Conservation (phyloP, 2,329 filamentous ascomycete genomes). For the Microdochium paspali region DNA sequence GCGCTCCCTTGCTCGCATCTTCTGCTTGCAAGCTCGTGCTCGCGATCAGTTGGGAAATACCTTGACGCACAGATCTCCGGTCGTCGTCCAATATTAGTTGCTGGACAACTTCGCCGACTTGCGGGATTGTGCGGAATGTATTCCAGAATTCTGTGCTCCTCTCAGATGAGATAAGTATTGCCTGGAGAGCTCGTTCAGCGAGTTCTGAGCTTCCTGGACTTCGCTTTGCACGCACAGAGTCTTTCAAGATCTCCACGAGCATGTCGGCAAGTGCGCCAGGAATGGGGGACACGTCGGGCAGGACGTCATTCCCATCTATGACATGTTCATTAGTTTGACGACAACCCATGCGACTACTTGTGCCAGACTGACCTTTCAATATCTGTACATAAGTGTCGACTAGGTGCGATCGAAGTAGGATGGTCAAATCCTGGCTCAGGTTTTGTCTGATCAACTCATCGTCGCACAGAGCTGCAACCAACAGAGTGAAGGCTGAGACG, state of each 20-base stretch:
- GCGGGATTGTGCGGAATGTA: slow-evolving; percentile 19
- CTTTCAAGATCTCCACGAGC: slow-evolving; percentile 12
- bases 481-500: slow-evolving; percentile 38
- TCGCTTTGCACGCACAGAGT: slow-evolving; percentile 10
- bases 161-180: slow-evolving; percentile 28
- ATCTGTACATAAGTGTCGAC: slow-evolving; percentile 47
- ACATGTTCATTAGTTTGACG: slow-evolving; percentile 8
- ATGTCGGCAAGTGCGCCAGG: slow-evolving; percentile 12
- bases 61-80: slow-evolving; percentile 24
- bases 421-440: slow-evolving; percentile 31
- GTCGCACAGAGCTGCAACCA: slow-evolving; percentile 53
- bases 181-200: slow-evolving; percentile 24
- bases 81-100: slow-evolving; percentile 27
- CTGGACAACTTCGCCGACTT: slow-evolving; percentile 18
- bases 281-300: slow-evolving; percentile 5
- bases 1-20: slow-evolving; percentile 18
- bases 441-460: slow-evolving; percentile 38
- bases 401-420: slow-evolving; percentile 41
- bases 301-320: slow-evolving; percentile 13
- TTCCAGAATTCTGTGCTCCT: slow-evolving; percentile 28
- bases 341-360: neutral
- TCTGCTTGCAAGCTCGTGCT: slow-evolving; percentile 8
- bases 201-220: slow-evolving; percentile 18
- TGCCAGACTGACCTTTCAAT: slow-evolving; percentile 35
- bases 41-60: slow-evolving; percentile 22